Conservation (phyloP, 2,329 filamentous ascomycete genomes). For the Triangularia setosa region DNA sequence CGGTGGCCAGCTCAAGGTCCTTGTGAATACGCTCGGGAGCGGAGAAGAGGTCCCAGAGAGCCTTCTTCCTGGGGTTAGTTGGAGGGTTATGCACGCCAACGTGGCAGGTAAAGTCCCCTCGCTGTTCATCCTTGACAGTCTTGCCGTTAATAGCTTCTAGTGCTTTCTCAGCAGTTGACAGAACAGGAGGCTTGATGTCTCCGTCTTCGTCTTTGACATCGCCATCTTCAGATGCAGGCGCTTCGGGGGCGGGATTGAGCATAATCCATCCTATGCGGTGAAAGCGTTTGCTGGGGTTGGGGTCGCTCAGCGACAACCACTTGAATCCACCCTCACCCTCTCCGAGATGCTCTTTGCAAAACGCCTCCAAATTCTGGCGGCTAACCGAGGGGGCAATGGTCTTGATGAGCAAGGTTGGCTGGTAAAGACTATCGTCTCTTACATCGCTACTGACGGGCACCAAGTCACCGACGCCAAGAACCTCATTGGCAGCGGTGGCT, state of each 20-base stretch:
- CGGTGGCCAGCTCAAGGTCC: slow-evolving; percentile 77
- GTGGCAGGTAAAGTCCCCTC: slow-evolving; percentile 95
- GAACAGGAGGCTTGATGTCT: slow-evolving; percentile 51
- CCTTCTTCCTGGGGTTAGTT: slow-evolving; percentile 83
- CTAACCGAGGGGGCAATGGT: slow-evolving; percentile 96
- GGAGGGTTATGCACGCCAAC: slow-evolving; percentile 94
- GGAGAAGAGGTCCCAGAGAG: slow-evolving; percentile 94
- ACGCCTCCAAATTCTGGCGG: slow-evolving; percentile 85
- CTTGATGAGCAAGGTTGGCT: slow-evolving; percentile 94
- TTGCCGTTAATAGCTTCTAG: slow-evolving; percentile 95
- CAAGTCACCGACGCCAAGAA: slow-evolving; percentile 86
- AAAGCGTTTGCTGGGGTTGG: slow-evolving; percentile 94
- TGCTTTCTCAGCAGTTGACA: slow-evolving; percentile 74
- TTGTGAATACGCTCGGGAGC: slow-evolving; percentile 89
- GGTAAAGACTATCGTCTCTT: slow-evolving; percentile 80
- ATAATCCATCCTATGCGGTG: slow-evolving; percentile 99
- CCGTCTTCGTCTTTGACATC: slow-evolving; percentile 65
- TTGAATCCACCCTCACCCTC: slow-evolving; percentile 90
- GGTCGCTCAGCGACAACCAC: slow-evolving; percentile 92
- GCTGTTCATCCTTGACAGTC: slow-evolving; percentile 88
- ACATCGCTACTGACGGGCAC: slow-evolving; percentile 81
- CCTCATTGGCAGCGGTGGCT: slow-evolving; percentile 84
- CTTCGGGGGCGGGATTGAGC: slow-evolving; percentile 74
- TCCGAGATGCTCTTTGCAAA: slow-evolving; percentile 90
- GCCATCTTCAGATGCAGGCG: slow-evolving; percentile 61